These are phyloP conservation scores for Gossypium arboreum DNA, from an alignment of 345 rosid species.

Conservation along the genomic window DNA sequence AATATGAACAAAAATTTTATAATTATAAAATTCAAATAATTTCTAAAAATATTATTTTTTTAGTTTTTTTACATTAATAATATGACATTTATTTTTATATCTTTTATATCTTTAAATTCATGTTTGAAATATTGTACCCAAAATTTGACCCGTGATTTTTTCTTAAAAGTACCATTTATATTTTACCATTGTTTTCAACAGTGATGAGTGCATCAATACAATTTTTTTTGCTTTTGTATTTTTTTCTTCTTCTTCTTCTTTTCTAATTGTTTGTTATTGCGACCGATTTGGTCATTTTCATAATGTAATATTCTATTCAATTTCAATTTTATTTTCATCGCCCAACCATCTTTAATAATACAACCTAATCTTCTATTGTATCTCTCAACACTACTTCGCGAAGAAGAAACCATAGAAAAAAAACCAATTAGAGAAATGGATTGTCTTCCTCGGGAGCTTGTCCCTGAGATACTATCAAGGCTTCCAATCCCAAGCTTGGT, in stretches of 20 bases:
- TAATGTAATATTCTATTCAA: background rate
- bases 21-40: too few species aligned
- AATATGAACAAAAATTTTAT: too few species aligned
- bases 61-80: too few species aligned
- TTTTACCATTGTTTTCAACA: too few species aligned
- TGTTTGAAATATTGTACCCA: too few species aligned
- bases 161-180: too few species aligned
- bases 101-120: too few species aligned
- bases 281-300: background rate
- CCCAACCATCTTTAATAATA: constrained; percentile 12
- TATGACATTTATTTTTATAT: too few species aligned
- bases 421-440: constrained; percentile 30
- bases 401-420: constrained; percentile 8
- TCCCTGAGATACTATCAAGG: constrained; percentile 53
- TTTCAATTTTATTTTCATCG: background rate
- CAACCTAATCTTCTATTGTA: background rate
- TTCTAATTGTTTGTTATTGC: background rate
- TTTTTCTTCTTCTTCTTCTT: too few species aligned
- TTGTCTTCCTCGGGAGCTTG: constrained; percentile 52
- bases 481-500: constrained; percentile 51
- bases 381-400: background rate
- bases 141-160: accelerated
- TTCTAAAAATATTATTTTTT: too few species aligned
- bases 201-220: too few species aligned
- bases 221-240: too few species aligned